Evolutionary conservation across 345 rosid genomes (phyloP).

Genomic region (Gossypium herbaceum): DNA sequence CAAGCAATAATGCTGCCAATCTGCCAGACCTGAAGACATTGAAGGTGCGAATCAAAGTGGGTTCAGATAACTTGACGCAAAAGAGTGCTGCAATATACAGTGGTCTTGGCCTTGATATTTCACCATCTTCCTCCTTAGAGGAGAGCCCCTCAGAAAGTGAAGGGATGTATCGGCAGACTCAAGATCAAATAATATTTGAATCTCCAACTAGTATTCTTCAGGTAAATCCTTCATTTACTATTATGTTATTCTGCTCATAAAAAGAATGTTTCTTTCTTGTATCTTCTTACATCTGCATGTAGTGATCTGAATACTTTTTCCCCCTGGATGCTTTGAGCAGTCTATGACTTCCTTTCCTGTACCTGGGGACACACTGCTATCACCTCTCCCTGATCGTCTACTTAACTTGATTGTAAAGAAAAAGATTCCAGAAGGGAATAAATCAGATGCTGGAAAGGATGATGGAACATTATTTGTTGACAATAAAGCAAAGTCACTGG

Average conservation of each 20-base stretch:
- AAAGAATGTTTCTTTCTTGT: slow-evolving; percentile 7
- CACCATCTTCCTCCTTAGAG: slow-evolving; percentile 68
- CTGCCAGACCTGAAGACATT: slow-evolving; percentile 57
- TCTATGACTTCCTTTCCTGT: slow-evolving; percentile 68
- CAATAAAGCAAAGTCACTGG: slow-evolving; percentile 41
- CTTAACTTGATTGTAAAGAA: slow-evolving; percentile 40
- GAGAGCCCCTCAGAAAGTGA: slow-evolving; percentile 71
- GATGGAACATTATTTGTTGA: slow-evolving; percentile 34
- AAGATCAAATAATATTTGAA: slow-evolving; percentile 35
- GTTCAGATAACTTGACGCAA: slow-evolving; percentile 66
- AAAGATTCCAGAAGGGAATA: slow-evolving; percentile 31
- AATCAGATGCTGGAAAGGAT: slow-evolving; percentile 39
- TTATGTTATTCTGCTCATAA: slow-evolving; percentile 18
- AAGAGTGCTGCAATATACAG: slow-evolving; percentile 62
- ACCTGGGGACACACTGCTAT: slow-evolving; percentile 46
- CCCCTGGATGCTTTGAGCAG: slow-evolving; percentile 45
- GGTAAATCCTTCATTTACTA: slow-evolving; percentile 40
- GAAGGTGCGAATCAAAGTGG: slow-evolving; percentile 74
- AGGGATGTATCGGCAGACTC: slow-evolving; percentile 45
- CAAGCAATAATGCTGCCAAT: slow-evolving; percentile 33
- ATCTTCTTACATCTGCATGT: slow-evolving; percentile 7
- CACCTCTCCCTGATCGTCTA: slow-evolving; percentile 76
- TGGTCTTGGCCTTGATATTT: slow-evolving; percentile 71
- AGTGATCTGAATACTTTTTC: slow-evolving; percentile 21
- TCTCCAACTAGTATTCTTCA: slow-evolving; percentile 65